Base-by-base conservation (phyloP, 495 filamentous ascomycete species). In the Bombardia bombarda region DNA sequence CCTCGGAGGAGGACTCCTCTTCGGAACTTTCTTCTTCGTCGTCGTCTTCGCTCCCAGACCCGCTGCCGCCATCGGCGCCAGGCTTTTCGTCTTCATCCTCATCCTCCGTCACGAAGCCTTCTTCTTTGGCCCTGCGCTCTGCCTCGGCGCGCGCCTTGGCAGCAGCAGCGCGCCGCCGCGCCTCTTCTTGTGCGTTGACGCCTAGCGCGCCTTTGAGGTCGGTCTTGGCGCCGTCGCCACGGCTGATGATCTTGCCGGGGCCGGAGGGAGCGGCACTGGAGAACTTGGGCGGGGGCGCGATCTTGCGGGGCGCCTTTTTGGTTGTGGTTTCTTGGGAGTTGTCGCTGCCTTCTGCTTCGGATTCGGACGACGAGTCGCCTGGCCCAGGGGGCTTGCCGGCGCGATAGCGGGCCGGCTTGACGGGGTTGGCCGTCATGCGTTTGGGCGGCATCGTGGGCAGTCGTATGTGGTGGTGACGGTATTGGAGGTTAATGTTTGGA, bases 361-460 rank as follows among this genome's bases (percentile, higher is more conserved):
- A 78, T 8, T 37, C 39, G 32, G 83, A 89, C 17, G 76, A 87
- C 10, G 77, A 83, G 2, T n/a, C n/a, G 9, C 86, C 82, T 52
- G 81, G 78, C 7, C 75, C 81, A 33, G 82, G 62, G 19, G 84
- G 65, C 66, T 96, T 97, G 49, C 90, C 90, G 24, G 89, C 82
- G 32, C 89, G 79, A 60, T 95, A 85, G 19, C 93, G 83, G 8
- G 86, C 74, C 1, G 90, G 85, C 52, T 80, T 81, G 46, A 83
- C 63, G 3, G 87, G 88, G 59, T 98, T 95, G 32, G 87, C 87
- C 52, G 90, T 96, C 90, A 98, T 96, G 47, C 86, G 82, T 67
- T 88, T 90, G 25, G 80, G 74, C 51, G 87, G 83, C 88, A 95
- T 95, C 41, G 52, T 70, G 68, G n/a, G n/a, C n/a, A n/a, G n/a